Conservation (phyloP, 192 early-diverging fungal genomes). For the Phycomyces blakesleeanus region DNA sequence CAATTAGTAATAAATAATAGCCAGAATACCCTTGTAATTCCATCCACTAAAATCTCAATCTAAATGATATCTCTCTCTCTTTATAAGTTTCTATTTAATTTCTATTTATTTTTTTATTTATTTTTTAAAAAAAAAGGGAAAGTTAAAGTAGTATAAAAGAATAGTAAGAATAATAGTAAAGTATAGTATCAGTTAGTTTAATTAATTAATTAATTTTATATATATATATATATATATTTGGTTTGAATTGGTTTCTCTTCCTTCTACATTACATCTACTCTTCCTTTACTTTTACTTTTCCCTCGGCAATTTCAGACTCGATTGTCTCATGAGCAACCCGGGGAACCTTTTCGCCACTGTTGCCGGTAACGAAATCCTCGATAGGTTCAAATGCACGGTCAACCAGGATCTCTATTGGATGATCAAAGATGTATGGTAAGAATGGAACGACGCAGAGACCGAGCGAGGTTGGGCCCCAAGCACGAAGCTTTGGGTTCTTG, state of each 20-base stretch:
- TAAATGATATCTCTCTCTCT: too few relatives aligned
- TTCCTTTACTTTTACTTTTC: not conserved
- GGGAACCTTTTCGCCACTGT: slow-evolving; percentile 7
- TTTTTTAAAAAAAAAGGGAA: not conserved
- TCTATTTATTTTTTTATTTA: too few relatives aligned
- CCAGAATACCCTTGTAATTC: too few relatives aligned
- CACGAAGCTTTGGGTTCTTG: slow-evolving; percentile 29
- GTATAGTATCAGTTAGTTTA: too few relatives aligned
- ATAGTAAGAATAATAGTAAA: too few relatives aligned
- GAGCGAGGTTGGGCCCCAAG: slow-evolving; percentile 57
- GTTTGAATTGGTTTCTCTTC: too few relatives aligned
- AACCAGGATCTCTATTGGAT: slow-evolving; percentile 56
- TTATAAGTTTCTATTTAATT: too few relatives aligned
- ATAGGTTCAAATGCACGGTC: slow-evolving; percentile 57
- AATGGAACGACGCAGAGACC: slow-evolving; percentile 60
- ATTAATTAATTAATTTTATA: too few relatives aligned
- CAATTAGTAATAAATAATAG: too few relatives aligned
- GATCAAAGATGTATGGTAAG: slow-evolving; percentile 62
- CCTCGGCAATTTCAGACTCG: not conserved
- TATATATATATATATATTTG: not conserved
- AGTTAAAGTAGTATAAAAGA: not conserved
- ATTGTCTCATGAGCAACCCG: slow-evolving; percentile 16
- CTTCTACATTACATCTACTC: too few relatives aligned
- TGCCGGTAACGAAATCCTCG: slow-evolving; percentile 24
- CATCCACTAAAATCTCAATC: too few relatives aligned